Evolutionary conservation across 2,329 filamentous ascomycete species (phyloP), one percentile per base, ranked within the genome.

Genomic region (Nannizziopsis arthrosporioides): DNA sequence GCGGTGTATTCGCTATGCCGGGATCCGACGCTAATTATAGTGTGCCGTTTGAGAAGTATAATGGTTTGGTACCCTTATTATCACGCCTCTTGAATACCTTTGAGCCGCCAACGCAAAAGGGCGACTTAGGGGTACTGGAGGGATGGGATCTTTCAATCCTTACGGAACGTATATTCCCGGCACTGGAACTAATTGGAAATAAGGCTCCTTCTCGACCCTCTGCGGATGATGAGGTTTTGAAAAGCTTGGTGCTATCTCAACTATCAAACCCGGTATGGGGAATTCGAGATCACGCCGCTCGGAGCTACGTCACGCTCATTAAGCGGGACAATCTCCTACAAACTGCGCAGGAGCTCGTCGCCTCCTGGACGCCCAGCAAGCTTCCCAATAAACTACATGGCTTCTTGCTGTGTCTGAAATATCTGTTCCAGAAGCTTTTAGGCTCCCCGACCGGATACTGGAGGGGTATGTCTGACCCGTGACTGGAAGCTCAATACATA

Each of bases 251-350:
- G 12, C 49, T 58, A 3, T 57, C 57, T 35, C 66, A 71, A 34
- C 54, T 71, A n/a, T 62, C 62, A 27, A 69, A 67, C 50, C 61
- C 63, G 1, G 64, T 69, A 12, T 72, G 69, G 69, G 64, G 66
- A 10, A 65, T 72, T 27, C 61, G 69, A 48, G 69, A 72, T 44
- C 69, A 71, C 44, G 67, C 69, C 14, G 69, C 69, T 14, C 61
- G 67, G 40, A 65, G 68, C 10, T 68, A 67, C 55, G 64, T 65
- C 2, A 67, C 64, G 7, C 51, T 70, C 2, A 43, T 69, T 31
- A 60, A 58, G 14, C 58, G 59, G 30, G 49, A 55, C 1, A 54
- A 64, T 12, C 65, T 69, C 32, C 50, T 67, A 0, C 41, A 55
- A 4, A 60, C 59, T 10, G 51, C 64, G n/a, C 50, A 53, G 9